Evolutionary conservation across 805 yeast species (phyloP).

Genomic region (Zygotorulaspora chibaensis): DNA sequence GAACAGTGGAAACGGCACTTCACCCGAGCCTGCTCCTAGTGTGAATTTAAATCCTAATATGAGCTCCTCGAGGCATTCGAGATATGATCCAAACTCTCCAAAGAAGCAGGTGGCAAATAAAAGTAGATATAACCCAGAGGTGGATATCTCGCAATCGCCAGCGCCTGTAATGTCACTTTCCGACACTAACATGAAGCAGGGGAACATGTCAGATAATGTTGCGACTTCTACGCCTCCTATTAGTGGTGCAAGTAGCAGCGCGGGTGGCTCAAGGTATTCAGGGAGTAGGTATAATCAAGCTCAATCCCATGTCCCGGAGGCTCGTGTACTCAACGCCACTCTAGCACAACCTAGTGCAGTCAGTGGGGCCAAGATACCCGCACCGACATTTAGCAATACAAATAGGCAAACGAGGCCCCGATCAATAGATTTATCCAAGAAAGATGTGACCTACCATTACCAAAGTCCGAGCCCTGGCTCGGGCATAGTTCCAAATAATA

Average conservation of each 20-base stretch:
- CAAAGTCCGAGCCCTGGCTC: conserved; percentile 1
- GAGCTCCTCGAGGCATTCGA: conserved; percentile 19
- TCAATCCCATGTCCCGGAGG: conserved; percentile 8
- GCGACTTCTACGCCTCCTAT: not conserved
- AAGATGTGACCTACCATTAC: conserved; percentile 5
- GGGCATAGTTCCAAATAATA: not conserved
- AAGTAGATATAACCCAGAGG: conserved; percentile 30
- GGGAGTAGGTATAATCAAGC: conserved; percentile 28
- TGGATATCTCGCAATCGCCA: conserved; percentile 1
- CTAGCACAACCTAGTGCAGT: not conserved
- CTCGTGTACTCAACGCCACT: not conserved
- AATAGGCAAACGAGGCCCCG: conserved; percentile 21
- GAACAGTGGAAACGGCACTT: conserved; percentile 3
- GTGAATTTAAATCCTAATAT: not conserved
- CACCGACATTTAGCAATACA: not conserved
- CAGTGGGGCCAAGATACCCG: not conserved
- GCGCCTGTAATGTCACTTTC: not conserved
- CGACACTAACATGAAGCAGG: too few species aligned
- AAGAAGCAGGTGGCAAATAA: conserved; percentile 18
- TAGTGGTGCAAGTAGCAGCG: not conserved
- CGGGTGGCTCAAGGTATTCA: conserved; percentile 14
- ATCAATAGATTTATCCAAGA: conserved; percentile 13
- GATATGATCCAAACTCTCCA: conserved; percentile 29
- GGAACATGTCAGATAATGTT: too few species aligned
- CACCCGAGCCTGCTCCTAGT: not conserved